These are phyloP conservation scores for Lasiosphaeria miniovina DNA, from an alignment of 495 filamentous ascomycete genomes.

Conservation along the genomic window DNA sequence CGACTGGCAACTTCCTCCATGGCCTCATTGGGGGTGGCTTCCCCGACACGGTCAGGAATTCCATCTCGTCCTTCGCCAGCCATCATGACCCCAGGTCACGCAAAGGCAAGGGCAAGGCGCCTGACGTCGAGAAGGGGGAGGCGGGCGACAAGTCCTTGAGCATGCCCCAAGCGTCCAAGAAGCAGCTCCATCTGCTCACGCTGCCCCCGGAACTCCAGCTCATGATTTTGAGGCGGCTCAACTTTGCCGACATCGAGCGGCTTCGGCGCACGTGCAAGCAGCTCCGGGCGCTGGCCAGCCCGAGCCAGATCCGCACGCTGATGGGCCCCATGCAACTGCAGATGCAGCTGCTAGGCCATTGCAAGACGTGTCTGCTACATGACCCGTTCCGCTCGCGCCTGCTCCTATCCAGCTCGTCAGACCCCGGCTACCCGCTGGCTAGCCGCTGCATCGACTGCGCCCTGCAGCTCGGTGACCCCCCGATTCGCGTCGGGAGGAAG, in stretches of 20 bases:
- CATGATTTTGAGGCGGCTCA: conserved; percentile 23
- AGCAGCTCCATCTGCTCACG: conserved; percentile 18
- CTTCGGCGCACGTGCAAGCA: conserved; percentile 34
- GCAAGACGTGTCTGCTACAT: conserved; percentile 24
- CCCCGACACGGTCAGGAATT: conserved; percentile 20
- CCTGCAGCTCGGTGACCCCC: conserved; percentile 17
- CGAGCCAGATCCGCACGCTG: conserved; percentile 21
- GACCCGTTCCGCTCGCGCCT: conserved; percentile 20
- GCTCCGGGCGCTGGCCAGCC: conserved; percentile 22
- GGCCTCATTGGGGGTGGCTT: background rate
- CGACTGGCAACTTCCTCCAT: background rate
- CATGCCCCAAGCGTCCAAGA: background rate
- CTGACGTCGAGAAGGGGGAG: background rate
- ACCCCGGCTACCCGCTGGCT: conserved; percentile 26
- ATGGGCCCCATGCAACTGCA: conserved; percentile 17
- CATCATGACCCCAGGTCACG: conserved; percentile 1
- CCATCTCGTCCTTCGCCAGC: conserved; percentile 17
- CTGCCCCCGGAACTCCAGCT: conserved; percentile 35
- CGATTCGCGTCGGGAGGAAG: conserved; percentile 21
- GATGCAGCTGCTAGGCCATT: conserved; percentile 23
- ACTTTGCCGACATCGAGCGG: conserved; percentile 27
- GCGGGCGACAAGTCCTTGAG: background rate
- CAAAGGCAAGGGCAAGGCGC: background rate
- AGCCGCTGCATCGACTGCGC: conserved; percentile 27
- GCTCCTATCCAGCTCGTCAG: conserved; percentile 13